Base-by-base conservation (phyloP, 2,329 filamentous ascomycete genomes). In the Scleromitrula shiraiana region DNA sequence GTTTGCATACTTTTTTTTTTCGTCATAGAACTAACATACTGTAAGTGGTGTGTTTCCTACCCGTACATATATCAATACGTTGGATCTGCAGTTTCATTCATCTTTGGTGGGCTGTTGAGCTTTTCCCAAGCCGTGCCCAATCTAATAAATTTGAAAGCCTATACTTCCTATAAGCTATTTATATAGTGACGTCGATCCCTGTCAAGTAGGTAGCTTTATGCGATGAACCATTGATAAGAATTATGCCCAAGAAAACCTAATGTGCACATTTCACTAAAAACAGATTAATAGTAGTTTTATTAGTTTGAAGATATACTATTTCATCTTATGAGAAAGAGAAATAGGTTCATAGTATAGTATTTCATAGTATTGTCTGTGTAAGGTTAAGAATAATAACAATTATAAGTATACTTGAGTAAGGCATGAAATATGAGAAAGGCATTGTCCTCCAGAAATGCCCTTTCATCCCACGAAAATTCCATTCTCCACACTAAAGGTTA, bases 121-220 rank as follows among this genome's bases (percentile, higher is more conserved):
- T 12, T 15, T 32, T 19, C 22, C 35, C 35, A 23, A n/a, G n/a
- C n/a, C n/a, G n/a, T n/a, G 32, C 32, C 32, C 32, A 36, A 36
- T n/a, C n/a, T n/a, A n/a, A n/a, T n/a, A n/a, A n/a, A n/a, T n/a
- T n/a, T n/a, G n/a, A n/a, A n/a, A n/a, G n/a, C n/a, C n/a, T n/a
- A n/a, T n/a, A n/a, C n/a, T n/a, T n/a, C 32, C 24, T n/a, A 29
- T 29, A 19, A 27, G 32, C 29, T 42, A 17, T 17, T 12, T 3
- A 14, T 17, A 20, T 17, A 35, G 36, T 47, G 44, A 47, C 45
- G 37, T 47, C 37, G 29, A 47, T 41, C 45, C 45, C 22, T 36
- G 45, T 42, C 29, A n/a, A 17, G 24, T 15, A 8, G 9, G 26
- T 10, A 12, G 7, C 8, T 14, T n/a, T 20, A 37, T 20, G 35